Percentiles rank a stretch among this genome's conserved stretches.
phyloP scores from a whole-genome alignment of 2,329 filamentous ascomycete genomes.

The Geosmithia putterillii region DNA sequence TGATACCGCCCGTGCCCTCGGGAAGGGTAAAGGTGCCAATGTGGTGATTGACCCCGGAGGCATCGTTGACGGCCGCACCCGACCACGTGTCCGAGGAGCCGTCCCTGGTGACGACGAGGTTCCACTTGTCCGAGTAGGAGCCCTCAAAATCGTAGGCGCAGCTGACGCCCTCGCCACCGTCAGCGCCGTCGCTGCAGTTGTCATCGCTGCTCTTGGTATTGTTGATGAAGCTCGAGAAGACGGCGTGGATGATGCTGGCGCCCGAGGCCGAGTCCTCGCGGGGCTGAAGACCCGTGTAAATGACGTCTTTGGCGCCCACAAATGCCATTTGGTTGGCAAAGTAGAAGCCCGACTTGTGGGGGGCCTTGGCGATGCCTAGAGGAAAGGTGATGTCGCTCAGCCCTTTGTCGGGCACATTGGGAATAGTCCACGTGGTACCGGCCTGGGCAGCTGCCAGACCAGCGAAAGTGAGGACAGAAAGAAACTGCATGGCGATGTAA shows the following conservation, averaged over 20 bases:
- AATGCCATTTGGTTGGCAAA: slow-evolving; percentile 11
- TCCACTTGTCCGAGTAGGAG: slow-evolving; percentile 8
- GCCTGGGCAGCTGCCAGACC: no score
- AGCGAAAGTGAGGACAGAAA: no score
- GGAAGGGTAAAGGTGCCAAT: slow-evolving; percentile 11
- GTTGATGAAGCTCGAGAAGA: slow-evolving; percentile 9
- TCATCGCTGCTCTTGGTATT: slow-evolving; percentile 6
- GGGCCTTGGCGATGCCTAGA: slow-evolving; percentile 8
- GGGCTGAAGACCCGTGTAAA: slow-evolving; percentile 10
- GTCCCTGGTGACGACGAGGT: slow-evolving; percentile 6
- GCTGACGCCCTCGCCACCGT: slow-evolving; percentile 12
- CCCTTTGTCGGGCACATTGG: slow-evolving; percentile 3
- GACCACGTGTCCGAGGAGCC: slow-evolving; percentile 8
- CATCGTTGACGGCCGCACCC: slow-evolving; percentile 8
- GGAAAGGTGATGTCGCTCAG: slow-evolving; percentile 9
- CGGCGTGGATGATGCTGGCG: slow-evolving; percentile 6
- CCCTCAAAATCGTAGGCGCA: slow-evolving; percentile 7
- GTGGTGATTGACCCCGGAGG: slow-evolving; percentile 1
- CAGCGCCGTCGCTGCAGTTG: slow-evolving; percentile 11
- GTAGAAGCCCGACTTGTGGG: slow-evolving; percentile 8
- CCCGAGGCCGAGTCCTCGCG: slow-evolving; percentile 4
- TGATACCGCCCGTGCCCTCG: slow-evolving; percentile 5
- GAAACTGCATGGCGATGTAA: no score
- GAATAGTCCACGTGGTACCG: no score
- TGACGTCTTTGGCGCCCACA: slow-evolving; percentile 1